Conservation (phyloP, 208 protist species). For the Novymonas esmeraldas region DNA sequence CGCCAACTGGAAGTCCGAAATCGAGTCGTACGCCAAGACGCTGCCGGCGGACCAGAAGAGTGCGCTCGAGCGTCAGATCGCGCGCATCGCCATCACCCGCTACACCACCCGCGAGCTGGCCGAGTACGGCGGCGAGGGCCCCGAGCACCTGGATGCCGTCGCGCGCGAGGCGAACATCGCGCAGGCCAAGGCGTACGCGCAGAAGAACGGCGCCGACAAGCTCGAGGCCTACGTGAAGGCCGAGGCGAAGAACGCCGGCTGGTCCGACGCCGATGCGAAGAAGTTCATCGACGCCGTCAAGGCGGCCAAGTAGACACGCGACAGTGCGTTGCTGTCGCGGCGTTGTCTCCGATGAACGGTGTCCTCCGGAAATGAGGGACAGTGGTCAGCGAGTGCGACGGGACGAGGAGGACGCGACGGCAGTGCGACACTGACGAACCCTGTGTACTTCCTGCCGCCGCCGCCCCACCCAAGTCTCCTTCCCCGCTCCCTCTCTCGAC, state of each 20-base stretch:
- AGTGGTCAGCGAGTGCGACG: too few relatives aligned
- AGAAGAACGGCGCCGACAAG: constrained; percentile 66
- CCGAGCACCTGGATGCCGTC: constrained; percentile 63
- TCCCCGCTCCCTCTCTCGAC: too few relatives aligned
- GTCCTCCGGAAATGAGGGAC: too few relatives aligned
- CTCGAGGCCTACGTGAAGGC: constrained; percentile 74
- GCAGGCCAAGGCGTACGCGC: constrained; percentile 71
- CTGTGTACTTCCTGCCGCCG: too few relatives aligned
- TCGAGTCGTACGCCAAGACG: constrained; percentile 71
- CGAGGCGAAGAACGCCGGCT: constrained; percentile 89
- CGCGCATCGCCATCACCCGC: constrained; percentile 77
- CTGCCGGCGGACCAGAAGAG: constrained; percentile 75
- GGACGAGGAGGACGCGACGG: too few relatives aligned
- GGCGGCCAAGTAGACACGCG: constrained; percentile 56
- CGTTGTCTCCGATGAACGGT: too few relatives aligned
- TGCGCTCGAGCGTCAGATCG: constrained; percentile 77
- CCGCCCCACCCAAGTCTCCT: too few relatives aligned
- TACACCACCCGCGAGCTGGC: constrained; percentile 91
- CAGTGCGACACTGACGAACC: too few relatives aligned
- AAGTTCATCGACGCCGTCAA: constrained; percentile 88
- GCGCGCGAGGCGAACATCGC: constrained; percentile 78
- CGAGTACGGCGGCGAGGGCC: constrained; percentile 74
- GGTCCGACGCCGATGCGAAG: constrained; percentile 72
- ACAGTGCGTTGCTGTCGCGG: too few relatives aligned
- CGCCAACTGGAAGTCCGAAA: constrained; percentile 70